Conservation (phyloP, 352 stramenopile genomes). For the Globisporangium heterothallicum region DNA sequence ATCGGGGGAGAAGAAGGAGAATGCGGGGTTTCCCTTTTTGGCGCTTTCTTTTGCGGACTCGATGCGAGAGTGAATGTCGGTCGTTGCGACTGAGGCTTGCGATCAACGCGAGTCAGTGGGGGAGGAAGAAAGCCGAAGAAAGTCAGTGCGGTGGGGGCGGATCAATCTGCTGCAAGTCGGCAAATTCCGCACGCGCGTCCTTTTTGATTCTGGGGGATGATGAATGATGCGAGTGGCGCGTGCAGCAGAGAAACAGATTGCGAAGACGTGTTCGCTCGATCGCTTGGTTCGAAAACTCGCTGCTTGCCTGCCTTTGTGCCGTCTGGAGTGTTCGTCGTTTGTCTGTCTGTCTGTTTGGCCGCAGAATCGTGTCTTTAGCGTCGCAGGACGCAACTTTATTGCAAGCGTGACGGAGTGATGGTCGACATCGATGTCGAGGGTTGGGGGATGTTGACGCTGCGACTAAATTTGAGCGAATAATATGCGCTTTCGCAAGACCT, state of each 20-base stretch:
- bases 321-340: not conserved
- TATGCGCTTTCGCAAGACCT: not conserved
- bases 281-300: too few relatives aligned
- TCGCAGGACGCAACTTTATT: not conserved
- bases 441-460: not conserved
- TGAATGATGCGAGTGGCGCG: not conserved
- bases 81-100: too few relatives aligned
- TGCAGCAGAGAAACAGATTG: slow-evolving; percentile 4
- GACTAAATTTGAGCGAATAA: not conserved
- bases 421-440: not conserved
- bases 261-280: too few relatives aligned
- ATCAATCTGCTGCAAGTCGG: not conserved
- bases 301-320: not conserved
- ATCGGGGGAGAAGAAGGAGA: not conserved
- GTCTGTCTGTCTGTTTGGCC: too few relatives aligned
- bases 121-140: not conserved
- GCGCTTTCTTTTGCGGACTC: not conserved
- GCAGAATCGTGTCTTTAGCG: too few relatives aligned
- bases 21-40: not conserved
- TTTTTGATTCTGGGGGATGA: slow-evolving; percentile 9
- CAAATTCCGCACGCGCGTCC: slow-evolving; percentile 3
- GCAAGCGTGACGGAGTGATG: not conserved
- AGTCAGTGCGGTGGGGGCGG: too few relatives aligned
- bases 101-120: not conserved
- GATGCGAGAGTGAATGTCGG: slow-evolving; percentile 11